These are phyloP conservation scores for Saprolegnia diclina DNA, from an alignment of 352 stramenopile genomes.

Conservation along the genomic window DNA sequence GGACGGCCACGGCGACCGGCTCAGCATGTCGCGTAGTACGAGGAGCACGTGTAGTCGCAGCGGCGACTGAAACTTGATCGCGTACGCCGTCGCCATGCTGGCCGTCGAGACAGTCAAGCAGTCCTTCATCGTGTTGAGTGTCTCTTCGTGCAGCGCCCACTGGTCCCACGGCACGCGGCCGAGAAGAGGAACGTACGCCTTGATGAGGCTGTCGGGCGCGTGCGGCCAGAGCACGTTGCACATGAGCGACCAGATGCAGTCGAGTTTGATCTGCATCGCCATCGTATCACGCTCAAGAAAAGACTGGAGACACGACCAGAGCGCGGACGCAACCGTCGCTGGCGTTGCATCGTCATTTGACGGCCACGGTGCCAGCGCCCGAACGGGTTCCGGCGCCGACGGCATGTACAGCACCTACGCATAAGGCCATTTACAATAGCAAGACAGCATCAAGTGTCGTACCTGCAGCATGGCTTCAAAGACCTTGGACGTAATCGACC, in stretches of 20 bases:
- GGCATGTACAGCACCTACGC: constrained; percentile 53
- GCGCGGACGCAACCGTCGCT: neutral
- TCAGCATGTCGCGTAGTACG: constrained; percentile 8
- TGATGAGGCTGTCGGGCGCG: constrained; percentile 68
- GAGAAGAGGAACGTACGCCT: constrained; percentile 75
- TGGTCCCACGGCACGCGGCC: constrained; percentile 76
- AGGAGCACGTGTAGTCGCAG: constrained; percentile 18
- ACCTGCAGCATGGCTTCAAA: constrained; percentile 64
- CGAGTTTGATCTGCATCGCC: constrained; percentile 45
- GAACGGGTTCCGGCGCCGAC: constrained; percentile 60
- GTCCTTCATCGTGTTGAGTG: constrained; percentile 65
- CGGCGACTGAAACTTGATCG: constrained; percentile 23
- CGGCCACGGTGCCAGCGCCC: constrained; percentile 56
- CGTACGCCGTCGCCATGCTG: neutral
- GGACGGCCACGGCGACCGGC: neutral
- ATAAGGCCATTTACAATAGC: neutral
- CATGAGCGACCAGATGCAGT: constrained; percentile 79
- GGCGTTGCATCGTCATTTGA: constrained; percentile 7
- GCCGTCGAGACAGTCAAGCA: neutral
- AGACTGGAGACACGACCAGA: constrained; percentile 5
- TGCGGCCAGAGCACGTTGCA: constrained; percentile 63
- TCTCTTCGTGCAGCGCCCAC: constrained; percentile 75
- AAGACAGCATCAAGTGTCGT: constrained; percentile 35
- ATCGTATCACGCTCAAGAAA: constrained; percentile 6
- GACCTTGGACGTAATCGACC: constrained; percentile 57